These are phyloP conservation scores for Blepharisma stoltei DNA, from an alignment of 73 alveolate species.

Conservation along the genomic window DNA sequence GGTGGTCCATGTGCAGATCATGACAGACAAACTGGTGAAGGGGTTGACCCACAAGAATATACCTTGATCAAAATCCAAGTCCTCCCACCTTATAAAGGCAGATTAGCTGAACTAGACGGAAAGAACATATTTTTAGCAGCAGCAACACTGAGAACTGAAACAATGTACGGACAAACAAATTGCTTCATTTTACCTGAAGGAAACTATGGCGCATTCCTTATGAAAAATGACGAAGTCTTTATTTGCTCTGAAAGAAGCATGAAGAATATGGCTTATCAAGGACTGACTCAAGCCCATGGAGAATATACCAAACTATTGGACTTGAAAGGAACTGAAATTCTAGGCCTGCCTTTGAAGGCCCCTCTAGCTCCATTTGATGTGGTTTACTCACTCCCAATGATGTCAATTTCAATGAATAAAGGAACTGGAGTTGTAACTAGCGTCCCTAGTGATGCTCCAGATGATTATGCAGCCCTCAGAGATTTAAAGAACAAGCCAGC, in stretches of 20 bases:
- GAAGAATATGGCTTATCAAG: slow-evolving; percentile 91
- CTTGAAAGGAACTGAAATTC: slow-evolving; percentile 75
- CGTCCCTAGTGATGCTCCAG: slow-evolving; percentile 98
- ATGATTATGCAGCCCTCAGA: slow-evolving; percentile 90
- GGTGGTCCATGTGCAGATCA: slow-evolving; percentile 98
- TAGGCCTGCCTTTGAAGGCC: slow-evolving; percentile 89
- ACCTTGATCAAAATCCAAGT: slow-evolving; percentile 85
- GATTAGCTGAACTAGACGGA: slow-evolving; percentile 62
- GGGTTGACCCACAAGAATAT: slow-evolving; percentile 96
- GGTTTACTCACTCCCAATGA: slow-evolving; percentile 94
- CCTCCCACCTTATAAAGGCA: slow-evolving; percentile 49
- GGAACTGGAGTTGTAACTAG: slow-evolving; percentile 98
- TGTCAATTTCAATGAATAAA: slow-evolving; percentile 92
- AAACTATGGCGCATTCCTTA: slow-evolving; percentile 88
- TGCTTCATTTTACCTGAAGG: slow-evolving; percentile 94
- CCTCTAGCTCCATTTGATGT: slow-evolving; percentile 82
- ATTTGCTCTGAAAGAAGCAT: slow-evolving; percentile 84
- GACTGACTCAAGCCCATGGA: slow-evolving; percentile 65
- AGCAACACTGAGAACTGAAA: slow-evolving; percentile 98
- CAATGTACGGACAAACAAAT: slow-evolving; percentile 98
- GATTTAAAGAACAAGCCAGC: slow-evolving; percentile 82
- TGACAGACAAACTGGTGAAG: slow-evolving; percentile 92
- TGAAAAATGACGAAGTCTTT: slow-evolving; percentile 81
- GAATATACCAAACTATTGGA: slow-evolving; percentile 49
- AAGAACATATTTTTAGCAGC: slow-evolving; percentile 86